Conservation (phyloP, 345 rosid species). For the Lumnitzera racemosa region DNA sequence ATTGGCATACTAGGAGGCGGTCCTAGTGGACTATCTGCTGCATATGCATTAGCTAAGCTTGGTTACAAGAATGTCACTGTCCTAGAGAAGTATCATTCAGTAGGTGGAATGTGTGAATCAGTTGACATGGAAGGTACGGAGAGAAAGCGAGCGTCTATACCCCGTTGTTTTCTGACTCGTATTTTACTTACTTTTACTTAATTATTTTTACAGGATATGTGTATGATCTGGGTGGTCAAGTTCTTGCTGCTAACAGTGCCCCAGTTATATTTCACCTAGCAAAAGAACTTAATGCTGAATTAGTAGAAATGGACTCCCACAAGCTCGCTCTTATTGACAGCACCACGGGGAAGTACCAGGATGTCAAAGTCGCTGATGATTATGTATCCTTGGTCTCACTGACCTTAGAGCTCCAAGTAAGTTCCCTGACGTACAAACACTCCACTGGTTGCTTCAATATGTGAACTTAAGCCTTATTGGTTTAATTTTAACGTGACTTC, state of each 20-base stretch:
- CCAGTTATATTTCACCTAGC: constrained; percentile 57
- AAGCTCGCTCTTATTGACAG: constrained; percentile 50
- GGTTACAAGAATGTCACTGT: constrained; percentile 50
- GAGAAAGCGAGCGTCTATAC: background rate
- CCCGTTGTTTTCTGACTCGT: background rate
- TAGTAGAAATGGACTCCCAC: constrained; percentile 63
- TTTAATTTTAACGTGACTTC: background rate
- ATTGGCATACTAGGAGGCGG: constrained; percentile 59
- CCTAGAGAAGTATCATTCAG: constrained; percentile 51
- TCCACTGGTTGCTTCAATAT: background rate
- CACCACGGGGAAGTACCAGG: constrained; percentile 43
- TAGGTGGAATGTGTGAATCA: constrained; percentile 70
- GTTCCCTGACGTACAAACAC: constrained; percentile 3
- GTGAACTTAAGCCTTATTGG: background rate
- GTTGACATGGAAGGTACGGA: constrained; percentile 52
- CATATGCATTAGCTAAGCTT: constrained; percentile 52
- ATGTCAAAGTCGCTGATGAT: constrained; percentile 52
- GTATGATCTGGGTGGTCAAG: constrained; percentile 72
- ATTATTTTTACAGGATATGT: constrained; percentile 32
- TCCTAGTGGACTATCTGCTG: constrained; percentile 64
- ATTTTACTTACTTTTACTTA: background rate
- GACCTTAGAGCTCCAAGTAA: constrained; percentile 59
- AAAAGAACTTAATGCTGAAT: constrained; percentile 38
- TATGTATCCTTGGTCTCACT: constrained; percentile 49
- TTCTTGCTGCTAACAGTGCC: constrained; percentile 62